Base-by-base conservation (phyloP, 345 rosid genomes). In the Hypericum perforatum region DNA sequence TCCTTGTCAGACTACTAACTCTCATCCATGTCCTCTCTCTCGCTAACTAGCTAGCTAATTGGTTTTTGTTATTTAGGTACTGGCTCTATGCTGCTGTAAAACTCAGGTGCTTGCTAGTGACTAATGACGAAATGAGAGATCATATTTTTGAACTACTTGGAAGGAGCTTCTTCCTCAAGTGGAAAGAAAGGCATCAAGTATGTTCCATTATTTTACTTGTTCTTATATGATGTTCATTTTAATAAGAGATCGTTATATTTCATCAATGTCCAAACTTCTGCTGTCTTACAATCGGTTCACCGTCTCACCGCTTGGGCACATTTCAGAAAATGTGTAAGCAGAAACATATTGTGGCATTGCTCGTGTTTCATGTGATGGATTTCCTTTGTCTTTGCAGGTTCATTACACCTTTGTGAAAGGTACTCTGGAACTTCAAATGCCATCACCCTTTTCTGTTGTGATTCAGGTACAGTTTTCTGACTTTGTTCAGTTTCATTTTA, bases 41-140 rank as follows among this genome's bases (percentile, higher is more conserved):
- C n/a, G n/a, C n/a, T n/a, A n/a, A n/a, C 32, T 22, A 1, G 4
- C 32, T 22, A 22, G 4, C 32, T 22, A 1, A 4, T 4, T 22
- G 1, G 1, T 22, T 22, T 22, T 22, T 22, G 1, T 22, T 1
- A 22, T 65, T 49, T 55, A 89, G 91, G 94, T 90, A 82, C 62
- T 90, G 97, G 92, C 87, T 86, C 0, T 90, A 82, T 53, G 94
- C 98, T 61, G 76, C 89, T 62, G 89, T 81, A 22, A 84, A 78
- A 57, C 80, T 86, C 45, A 76, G 79, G 65, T 90, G 96, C 66
- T 68, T 82, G 63, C 82, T 86, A 40, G 81, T 86, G 62, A 86
- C 94, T 3, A 86, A 90, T 68, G 98, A 90, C 66, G 89, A 90
- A 65, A 86, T 90, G 95, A 82, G 91, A 59, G 97, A 86, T 77